Evolutionary conservation across 1,284 basidiomycete genomes (phyloP), one percentile per base, ranked within the genome.

Genomic region (Fomitiporia mediterranea): DNA sequence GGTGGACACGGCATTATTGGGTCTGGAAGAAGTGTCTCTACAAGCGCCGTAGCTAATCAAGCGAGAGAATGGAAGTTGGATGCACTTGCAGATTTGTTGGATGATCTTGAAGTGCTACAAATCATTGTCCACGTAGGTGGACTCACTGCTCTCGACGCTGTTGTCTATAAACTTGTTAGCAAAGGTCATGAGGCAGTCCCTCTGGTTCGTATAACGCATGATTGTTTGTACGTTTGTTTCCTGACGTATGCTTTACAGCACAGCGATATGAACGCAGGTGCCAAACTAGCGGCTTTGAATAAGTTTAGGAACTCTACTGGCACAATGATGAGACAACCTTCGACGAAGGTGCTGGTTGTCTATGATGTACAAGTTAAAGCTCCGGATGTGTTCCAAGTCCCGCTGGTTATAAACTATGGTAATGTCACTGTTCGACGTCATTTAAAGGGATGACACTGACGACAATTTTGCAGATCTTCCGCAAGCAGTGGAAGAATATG

Each of bases 31-130:
- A 82, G 86, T 39, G 79, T 83, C 3, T 62, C 65, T 0, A 82
- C 84, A 9, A 90, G 76, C 69, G 87, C 91, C 11, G 93, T 95
- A 71, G 92, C 84, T 44, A 83, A 84, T 11, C 89, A 93, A 68
- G 94, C 94, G 35, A 82, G 92, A 61, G 95, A 98, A 72, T 98
- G 94, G 91, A 99, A 99, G 72, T 76, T 99, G 51, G 95, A 99
- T 66, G 94, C 94, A 15, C 78, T 99, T 34, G 86, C 90, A 23
- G 96, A 98, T 69, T 76, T 98, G 59, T 86, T 97, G 62, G 93
- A 96, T 50, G 95, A 98, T 68, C 82, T 92, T 13, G 91, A 94
- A 44, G 78, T 89, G 7, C 75, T 78, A 49, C 91, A 94, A 63
- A 91, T 89, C 0, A 86, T 96, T 58, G 89, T 96, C 42, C 90